Base-by-base conservation (phyloP, 768 basidiomycete genomes). In the Exsudoporus frostii region DNA sequence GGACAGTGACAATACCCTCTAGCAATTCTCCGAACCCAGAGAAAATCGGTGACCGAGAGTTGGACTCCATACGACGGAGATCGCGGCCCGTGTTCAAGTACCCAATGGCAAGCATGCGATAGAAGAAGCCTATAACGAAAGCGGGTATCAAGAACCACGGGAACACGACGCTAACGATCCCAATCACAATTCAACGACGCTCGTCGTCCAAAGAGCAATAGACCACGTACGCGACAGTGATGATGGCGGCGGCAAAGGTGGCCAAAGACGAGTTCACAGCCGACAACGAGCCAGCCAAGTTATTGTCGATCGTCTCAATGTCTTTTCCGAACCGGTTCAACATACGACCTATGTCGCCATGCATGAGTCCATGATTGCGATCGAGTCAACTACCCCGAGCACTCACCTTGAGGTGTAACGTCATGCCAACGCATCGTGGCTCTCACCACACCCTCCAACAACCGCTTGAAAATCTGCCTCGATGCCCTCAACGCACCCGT, bases 1-100 rank as follows among this genome's bases (percentile, higher is more conserved):
- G 81, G 38, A 96, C 89, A 6, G 92, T 93, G n/a, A 93, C 89
- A 41, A 95, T 90, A 22, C 92, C 92, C 47, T 93, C 89, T 19
- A 96, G 69, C 10, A 94, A 70, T 63, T 92, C 91, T 13, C 82
- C 82, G 57, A 92, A 93, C 50, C 86, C 88, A 7, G 87, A 86
- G 70, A 87, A 91, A 55, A 92, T 91, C 0, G 92, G 89, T 0
- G 88, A 90, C 13, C 90, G 78, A 1, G 87, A 82, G 60, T 91
- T 95, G 1, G 91, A 90, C 67, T 96, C 94, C 85, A 97, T 91
- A 19, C 94, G 80, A 53, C 92, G 80, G 19, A 96, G 73, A 63
- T 94, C 92, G 41, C 92, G 81, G 0, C 90, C 89, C 1, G 89
- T 90, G 60, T 84, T 84, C 48, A 90, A 73, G 66, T 90, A 90